Base-by-base conservation (phyloP, 176 grass and related monocot genomes). In the Phoenix dactylifera region DNA sequence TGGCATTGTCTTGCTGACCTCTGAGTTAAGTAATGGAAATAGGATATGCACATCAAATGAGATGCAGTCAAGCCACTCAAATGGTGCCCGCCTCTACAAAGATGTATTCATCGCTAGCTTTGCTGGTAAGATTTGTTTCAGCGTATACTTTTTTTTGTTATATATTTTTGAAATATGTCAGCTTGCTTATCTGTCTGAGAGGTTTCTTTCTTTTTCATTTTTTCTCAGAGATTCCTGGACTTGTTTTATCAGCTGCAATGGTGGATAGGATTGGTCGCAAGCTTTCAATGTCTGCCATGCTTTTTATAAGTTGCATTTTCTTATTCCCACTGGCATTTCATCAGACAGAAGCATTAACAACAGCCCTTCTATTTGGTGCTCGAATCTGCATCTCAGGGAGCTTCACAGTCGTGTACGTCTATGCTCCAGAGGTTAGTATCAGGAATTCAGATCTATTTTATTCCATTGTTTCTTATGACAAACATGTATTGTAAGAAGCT, bases 231-330 rank as follows among this genome's bases (percentile, higher is more conserved):
- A 65, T 89, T 65, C 92, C 92, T 44, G 92, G 92, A 50, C 74
- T 96, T 73, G 54, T 96, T 72, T 56, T 90, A 26, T 85, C 87
- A 0, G 92, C 87, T 4, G 92, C 77, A n/a, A 77, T 87, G 1
- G 87, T 96, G 29, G 92, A 96, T 51, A 90, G 79, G 75, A 72
- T 96, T 2, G 92, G 92, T 22, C 84, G 92, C 78, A 90, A 88
- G 69, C 83, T 74, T 23, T 96, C 83, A 0, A 96, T 90, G 86
- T 84, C 81, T 1, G 72, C 7, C 3, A 76, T 90, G 77, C 83
- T 96, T 49, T 90, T 80, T 22, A 73, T 80, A 49, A 72, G 80
- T 52, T 97, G 92, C 67, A 28, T 85, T 60, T 88, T 85, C 51
- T 72, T 97, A 63, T 66, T 79, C 19, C 92, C 92, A n/a, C 92